phyloP scores from a whole-genome alignment of 2,329 filamentous ascomycete genomes.

The Aspergillus pseudoterreus region DNA sequence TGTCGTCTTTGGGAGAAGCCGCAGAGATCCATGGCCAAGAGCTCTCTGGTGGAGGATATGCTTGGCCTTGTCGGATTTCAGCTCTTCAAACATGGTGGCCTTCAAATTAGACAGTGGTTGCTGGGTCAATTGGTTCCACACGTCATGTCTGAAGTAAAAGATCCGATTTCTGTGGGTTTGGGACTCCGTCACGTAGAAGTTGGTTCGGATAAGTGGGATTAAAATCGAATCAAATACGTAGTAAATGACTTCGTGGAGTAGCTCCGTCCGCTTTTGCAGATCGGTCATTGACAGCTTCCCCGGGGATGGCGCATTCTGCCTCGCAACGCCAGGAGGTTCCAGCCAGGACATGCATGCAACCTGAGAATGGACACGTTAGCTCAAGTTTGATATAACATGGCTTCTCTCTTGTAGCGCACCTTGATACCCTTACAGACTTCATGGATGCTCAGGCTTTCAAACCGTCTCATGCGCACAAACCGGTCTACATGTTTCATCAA shows the following conservation, averaged over 20 bases:
- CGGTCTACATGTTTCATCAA: constrained; percentile 68
- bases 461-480: constrained; percentile 74
- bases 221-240: constrained; percentile 89
- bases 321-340: constrained; percentile 46
- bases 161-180: constrained; percentile 73
- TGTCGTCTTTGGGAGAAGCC: constrained; percentile 74
- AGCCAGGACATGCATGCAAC: constrained; percentile 72
- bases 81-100: constrained; percentile 71
- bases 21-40: constrained; percentile 73
- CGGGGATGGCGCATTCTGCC: constrained; percentile 23
- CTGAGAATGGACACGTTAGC: constrained; percentile 40
- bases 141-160: constrained; percentile 92
- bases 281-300: constrained; percentile 67
- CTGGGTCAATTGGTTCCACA: constrained; percentile 75
- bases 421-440: constrained; percentile 72
- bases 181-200: constrained; percentile 95
- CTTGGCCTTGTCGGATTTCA: constrained; percentile 57
- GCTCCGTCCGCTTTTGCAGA: constrained; percentile 68
- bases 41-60: constrained; percentile 58
- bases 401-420: constrained; percentile 43
- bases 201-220: constrained; percentile 78
- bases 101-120: constrained; percentile 68
- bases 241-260: constrained; percentile 83
- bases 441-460: constrained; percentile 76
- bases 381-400: background rate